Base-by-base conservation (phyloP, 2,329 filamentous ascomycete species). In the Chrysosphaeria jannelii region DNA sequence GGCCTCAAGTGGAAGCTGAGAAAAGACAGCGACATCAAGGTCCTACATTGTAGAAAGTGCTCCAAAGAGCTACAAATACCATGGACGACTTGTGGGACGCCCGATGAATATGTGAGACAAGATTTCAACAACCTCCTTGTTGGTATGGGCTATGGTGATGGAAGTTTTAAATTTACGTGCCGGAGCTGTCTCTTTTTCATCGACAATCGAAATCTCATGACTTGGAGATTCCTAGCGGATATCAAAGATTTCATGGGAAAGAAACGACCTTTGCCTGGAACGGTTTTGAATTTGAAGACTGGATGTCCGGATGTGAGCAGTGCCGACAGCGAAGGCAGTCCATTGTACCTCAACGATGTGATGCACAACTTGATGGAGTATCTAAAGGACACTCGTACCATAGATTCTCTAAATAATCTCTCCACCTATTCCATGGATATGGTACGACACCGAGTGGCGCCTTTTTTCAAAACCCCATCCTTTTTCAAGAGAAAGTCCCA, bases 131-230 rank as follows among this genome's bases (percentile, higher is more conserved):
- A n/a, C n/a, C n/a, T n/a, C n/a, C n/a, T n/a, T n/a, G n/a, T n/a
- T n/a, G n/a, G n/a, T n/a, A n/a, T n/a, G n/a, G 67, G 67, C 5
- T 71, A 57, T 31, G 61, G 58, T 5, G 65, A 71, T 27, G 45
- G 49, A 14, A 40, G 51, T 2, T 59, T 78, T 19, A 29, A 31
- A 0, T 33, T 40, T 10, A 20, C 17, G 0, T 79, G 70, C 36
- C 26, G 35, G 1, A 30, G 27, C 2, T 79, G 70, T 35, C 30
- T 34, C 0, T 39, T 42, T 2, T n/a, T n/a, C n/a, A 30, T 29
- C 1, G 46, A 71, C 30, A 51, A 47, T 5, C 60, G 64, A 31
- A 52, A 68, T 22, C 42, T 48, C 3, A 48, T 78, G 2, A 50
- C 54, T 2, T 47, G 40, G 20, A 69, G 64, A 31, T 72, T 76